phyloP scores from a whole-genome alignment of 164 flowering plant genomes.

The Warburgia ugandensis region DNA sequence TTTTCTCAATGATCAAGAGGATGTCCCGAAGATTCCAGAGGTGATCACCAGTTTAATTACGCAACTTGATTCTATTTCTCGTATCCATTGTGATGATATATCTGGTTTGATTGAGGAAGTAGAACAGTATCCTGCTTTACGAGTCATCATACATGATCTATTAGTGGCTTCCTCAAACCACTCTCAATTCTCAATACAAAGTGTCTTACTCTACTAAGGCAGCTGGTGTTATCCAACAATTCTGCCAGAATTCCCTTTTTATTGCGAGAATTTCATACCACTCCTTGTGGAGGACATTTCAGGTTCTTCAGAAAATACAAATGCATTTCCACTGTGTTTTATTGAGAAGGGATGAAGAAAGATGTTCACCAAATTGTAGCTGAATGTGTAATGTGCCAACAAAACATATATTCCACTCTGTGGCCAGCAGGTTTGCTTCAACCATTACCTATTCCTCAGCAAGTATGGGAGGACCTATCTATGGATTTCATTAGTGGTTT shows the following conservation, averaged over 20 bases:
- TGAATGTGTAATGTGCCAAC: constrained; percentile 1
- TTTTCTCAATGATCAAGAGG: no score
- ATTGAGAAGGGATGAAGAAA: constrained; percentile 9
- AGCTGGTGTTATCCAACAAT: no score
- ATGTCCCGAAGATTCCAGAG: neutral
- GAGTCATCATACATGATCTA: no score
- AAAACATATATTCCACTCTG: neutral
- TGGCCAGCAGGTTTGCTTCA: constrained; percentile 1
- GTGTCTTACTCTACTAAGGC: no score
- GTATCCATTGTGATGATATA: neutral
- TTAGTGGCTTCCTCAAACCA: no score
- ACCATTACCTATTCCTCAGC: constrained; percentile 4
- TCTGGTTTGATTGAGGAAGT: no score
- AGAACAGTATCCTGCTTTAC: no score
- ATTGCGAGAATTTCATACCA: neutral
- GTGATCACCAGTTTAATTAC: neutral
- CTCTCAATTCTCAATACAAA: no score
- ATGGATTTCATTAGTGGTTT: constrained; percentile 8
- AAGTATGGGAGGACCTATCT: constrained; percentile 1
- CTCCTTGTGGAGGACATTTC: neutral
- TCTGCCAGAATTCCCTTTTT: neutral
- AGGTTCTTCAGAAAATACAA: constrained; percentile 4
- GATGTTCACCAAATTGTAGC: neutral
- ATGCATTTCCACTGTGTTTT: neutral
- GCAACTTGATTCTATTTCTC: neutral